These are phyloP conservation scores for Emmonsiellopsis sp. DNA, from an alignment of 2,329 filamentous ascomycete species.

Conservation along the genomic window DNA sequence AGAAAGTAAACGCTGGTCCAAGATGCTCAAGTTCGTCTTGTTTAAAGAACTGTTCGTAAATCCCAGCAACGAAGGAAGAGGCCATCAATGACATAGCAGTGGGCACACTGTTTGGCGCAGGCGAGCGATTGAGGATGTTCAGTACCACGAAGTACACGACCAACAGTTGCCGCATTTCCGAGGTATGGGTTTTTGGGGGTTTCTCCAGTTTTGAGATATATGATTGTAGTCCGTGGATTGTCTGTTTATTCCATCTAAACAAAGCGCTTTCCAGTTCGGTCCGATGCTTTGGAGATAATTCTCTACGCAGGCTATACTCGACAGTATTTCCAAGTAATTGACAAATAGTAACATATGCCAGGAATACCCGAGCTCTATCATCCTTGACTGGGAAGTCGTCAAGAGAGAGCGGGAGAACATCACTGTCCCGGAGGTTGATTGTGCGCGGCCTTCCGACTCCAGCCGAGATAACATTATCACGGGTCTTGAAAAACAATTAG, in stretches of 20 bases:
- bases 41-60: slow-evolving; percentile 35
- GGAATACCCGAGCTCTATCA: slow-evolving; percentile 1
- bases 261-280: slow-evolving; percentile 30
- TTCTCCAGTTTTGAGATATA: background rate
- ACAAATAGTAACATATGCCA: background rate
- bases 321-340: background rate
- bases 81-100: slow-evolving; percentile 31
- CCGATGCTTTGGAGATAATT: background rate
- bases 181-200: slow-evolving; percentile 9
- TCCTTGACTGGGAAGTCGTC: slow-evolving; percentile 25
- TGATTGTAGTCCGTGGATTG: slow-evolving; percentile 10
- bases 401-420: slow-evolving; percentile 28
- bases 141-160: slow-evolving; percentile 32
- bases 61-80: slow-evolving; percentile 33
- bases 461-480: slow-evolving; percentile 33
- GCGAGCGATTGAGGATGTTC: slow-evolving; percentile 30
- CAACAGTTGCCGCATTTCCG: slow-evolving; percentile 29
- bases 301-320: background rate
- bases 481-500: slow-evolving; percentile 16
- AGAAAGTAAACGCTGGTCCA: slow-evolving; percentile 34
- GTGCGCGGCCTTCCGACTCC: slow-evolving; percentile 33
- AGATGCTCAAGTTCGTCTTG: slow-evolving; percentile 33
- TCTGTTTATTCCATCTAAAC: slow-evolving; percentile 33
- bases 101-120: slow-evolving; percentile 18
- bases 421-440: slow-evolving; percentile 32